These are phyloP conservation scores for Yarrowia osloensis DNA, from an alignment of 805 yeast genomes.

Conservation along the genomic window DNA sequence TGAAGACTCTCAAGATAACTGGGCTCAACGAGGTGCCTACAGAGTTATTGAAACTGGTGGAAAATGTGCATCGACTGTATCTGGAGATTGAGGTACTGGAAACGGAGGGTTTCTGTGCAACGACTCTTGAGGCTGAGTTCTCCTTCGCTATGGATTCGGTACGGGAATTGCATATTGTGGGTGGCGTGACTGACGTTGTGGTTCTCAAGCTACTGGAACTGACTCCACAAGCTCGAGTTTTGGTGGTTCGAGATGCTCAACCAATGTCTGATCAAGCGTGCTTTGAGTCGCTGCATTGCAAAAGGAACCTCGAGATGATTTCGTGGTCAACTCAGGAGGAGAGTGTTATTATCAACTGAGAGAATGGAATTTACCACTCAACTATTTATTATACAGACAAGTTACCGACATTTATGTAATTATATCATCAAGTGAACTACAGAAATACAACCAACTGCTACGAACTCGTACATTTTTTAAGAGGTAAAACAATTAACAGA, in stretches of 20 bases:
- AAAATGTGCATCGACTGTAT: not conserved
- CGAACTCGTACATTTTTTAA: no score
- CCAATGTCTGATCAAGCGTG: not conserved
- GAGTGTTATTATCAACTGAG: not conserved
- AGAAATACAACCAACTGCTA: no score
- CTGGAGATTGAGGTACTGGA: not conserved
- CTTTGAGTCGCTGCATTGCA: not conserved
- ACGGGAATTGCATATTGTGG: not conserved
- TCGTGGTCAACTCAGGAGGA: slow-evolving; percentile 11
- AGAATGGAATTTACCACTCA: not conserved
- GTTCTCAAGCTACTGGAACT: not conserved
- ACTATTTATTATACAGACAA: not conserved
- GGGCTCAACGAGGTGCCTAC: not conserved
- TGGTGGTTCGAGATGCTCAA: not conserved
- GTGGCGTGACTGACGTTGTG: not conserved
- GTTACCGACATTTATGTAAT: no score
- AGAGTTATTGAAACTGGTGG: not conserved
- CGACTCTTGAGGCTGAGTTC: not conserved
- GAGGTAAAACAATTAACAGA: not conserved
- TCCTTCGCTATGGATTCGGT: not conserved
- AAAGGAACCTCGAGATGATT: not conserved
- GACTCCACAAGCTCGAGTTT: not conserved
- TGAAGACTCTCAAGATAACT: not conserved
- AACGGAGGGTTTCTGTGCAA: not conserved
- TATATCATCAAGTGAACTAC: no score